A percentile compares a stretch with the other conserved stretches of the same genome.
phyloP scores from a whole-genome alignment of 2,329 filamentous ascomycete species.

The Cercospora sp. region DNA sequence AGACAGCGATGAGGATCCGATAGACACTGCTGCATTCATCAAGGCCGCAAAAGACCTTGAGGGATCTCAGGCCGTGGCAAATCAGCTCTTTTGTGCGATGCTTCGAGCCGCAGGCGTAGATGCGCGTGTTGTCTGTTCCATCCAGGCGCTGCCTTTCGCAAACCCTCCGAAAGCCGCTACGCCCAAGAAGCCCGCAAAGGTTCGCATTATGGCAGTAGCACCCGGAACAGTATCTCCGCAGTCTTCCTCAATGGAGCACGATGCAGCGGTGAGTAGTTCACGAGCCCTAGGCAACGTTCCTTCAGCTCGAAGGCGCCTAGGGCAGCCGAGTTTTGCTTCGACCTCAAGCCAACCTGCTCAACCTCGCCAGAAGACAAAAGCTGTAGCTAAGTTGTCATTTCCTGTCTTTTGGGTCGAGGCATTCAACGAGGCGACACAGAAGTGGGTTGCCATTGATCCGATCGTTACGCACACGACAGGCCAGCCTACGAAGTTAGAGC shows the following conservation, averaged over 20 bases:
- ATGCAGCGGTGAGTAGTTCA: constrained; percentile 26
- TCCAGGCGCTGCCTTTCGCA: constrained; percentile 76
- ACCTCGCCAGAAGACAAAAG: constrained; percentile 40
- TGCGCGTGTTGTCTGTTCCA: constrained; percentile 80
- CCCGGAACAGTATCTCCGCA: constrained; percentile 20
- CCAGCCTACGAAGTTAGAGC: constrained; percentile 75
- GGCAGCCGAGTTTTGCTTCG: constrained; percentile 34
- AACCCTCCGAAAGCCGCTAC: constrained; percentile 49
- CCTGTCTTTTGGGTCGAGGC: constrained; percentile 95
- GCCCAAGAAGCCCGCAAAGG: constrained; percentile 43
- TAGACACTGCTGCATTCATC: constrained; percentile 64
- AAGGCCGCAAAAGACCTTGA: constrained; percentile 66
- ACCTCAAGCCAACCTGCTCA: constrained; percentile 6
- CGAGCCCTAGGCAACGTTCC: constrained; percentile 31
- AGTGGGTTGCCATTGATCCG: constrained; percentile 87
- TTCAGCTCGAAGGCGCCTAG: constrained; percentile 36
- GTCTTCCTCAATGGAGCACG: constrained; percentile 28
- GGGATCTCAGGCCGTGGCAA: constrained; percentile 86
- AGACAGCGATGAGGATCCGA: constrained; percentile 20
- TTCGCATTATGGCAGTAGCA: constrained; percentile 39
- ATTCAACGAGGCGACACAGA: constrained; percentile 80
- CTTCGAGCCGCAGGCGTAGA: constrained; percentile 80
- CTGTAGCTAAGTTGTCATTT: constrained; percentile 68
- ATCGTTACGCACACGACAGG: constrained; percentile 78
- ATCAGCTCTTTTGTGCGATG: constrained; percentile 86